Evolutionary conservation across 495 filamentous ascomycete genomes (phyloP).

Genomic region (Tuber microsphaerosporum): DNA sequence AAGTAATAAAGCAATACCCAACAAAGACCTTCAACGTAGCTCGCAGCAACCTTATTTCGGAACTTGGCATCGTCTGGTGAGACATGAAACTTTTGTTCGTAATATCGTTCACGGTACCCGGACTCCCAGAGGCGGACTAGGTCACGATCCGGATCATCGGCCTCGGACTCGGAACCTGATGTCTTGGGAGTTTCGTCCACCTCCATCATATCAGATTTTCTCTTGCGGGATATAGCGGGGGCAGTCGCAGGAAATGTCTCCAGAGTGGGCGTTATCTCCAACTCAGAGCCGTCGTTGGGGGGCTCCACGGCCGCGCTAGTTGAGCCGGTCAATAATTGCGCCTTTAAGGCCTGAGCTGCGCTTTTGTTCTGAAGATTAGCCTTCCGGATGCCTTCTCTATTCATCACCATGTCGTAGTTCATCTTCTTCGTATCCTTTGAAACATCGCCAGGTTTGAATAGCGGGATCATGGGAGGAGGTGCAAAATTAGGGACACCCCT

Average conservation of each 20-base stretch:
- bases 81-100: slow-evolving; percentile 93
- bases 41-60: slow-evolving; percentile 79
- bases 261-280: slow-evolving; percentile 6
- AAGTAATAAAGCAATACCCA: slow-evolving; percentile 99
- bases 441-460: slow-evolving; percentile 59
- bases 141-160: slow-evolving; percentile 59
- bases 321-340: slow-evolving; percentile 56
- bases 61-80: slow-evolving; percentile 75
- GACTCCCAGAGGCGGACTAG: slow-evolving; percentile 89
- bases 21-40: slow-evolving; percentile 92
- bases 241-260: neutral
- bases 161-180: slow-evolving; percentile 48
- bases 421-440: slow-evolving; percentile 54
- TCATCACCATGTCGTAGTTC: slow-evolving; percentile 84
- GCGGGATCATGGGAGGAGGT: slow-evolving; percentile 46
- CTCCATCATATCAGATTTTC: slow-evolving; percentile 58
- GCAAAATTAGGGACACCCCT: slow-evolving; percentile 34
- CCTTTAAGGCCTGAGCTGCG: slow-evolving; percentile 82
- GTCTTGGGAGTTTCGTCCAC: slow-evolving; percentile 52
- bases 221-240: slow-evolving; percentile 43
- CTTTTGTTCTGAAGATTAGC: slow-evolving; percentile 88
- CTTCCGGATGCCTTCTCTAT: slow-evolving; percentile 63
- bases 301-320: slow-evolving; percentile 10
- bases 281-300: slow-evolving; percentile 11
- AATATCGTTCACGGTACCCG: slow-evolving; percentile 91